phyloP scores from a whole-genome alignment of 2,329 filamentous ascomycete species.

The Dryadomyces quercivorus region DNA sequence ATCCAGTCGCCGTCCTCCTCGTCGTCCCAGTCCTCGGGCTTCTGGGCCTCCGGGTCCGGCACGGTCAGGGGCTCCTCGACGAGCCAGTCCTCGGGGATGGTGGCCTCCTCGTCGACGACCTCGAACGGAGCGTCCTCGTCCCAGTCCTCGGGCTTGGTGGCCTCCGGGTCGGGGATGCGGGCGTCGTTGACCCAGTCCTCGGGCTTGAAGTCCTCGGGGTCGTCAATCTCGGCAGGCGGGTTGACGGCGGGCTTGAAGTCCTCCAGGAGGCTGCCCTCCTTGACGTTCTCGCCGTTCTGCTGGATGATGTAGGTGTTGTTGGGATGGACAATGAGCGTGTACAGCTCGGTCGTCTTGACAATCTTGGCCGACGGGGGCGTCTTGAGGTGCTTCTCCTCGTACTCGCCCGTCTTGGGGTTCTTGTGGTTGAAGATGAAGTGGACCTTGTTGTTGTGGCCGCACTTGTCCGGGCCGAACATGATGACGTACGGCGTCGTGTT shows the following conservation, averaged over 20 bases:
- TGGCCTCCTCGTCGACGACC: slow-evolving; percentile 86
- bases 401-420: slow-evolving; percentile 99
- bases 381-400: slow-evolving; percentile 98
- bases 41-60: slow-evolving; percentile 86
- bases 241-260: slow-evolving; percentile 92
- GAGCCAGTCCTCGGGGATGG: slow-evolving; percentile 90
- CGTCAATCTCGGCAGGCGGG: slow-evolving; percentile 88
- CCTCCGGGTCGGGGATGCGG: slow-evolving; percentile 82
- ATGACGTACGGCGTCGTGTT: slow-evolving; percentile 97
- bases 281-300: slow-evolving; percentile 79
- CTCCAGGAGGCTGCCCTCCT: slow-evolving; percentile 84
- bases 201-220: slow-evolving; percentile 86
- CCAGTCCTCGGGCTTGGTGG: slow-evolving; percentile 96
- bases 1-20: slow-evolving; percentile 99
- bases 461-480: slow-evolving; percentile 99
- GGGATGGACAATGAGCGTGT: slow-evolving; percentile 91
- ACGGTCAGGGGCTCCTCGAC: slow-evolving; percentile 74
- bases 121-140: slow-evolving; percentile 96
- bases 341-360: slow-evolving; percentile 84
- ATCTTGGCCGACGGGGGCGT: slow-evolving; percentile 76
- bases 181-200: slow-evolving; percentile 91
- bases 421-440: slow-evolving; percentile 99
- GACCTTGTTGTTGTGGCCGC: slow-evolving; percentile 96
- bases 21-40: slow-evolving; percentile 99
- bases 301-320: slow-evolving; percentile 92